A percentile compares a stretch with the other conserved stretches of the same genome.
Conservation (phyloP, 2,329 filamentous ascomycete genomes). For the Trichothecium roseum region DNA sequence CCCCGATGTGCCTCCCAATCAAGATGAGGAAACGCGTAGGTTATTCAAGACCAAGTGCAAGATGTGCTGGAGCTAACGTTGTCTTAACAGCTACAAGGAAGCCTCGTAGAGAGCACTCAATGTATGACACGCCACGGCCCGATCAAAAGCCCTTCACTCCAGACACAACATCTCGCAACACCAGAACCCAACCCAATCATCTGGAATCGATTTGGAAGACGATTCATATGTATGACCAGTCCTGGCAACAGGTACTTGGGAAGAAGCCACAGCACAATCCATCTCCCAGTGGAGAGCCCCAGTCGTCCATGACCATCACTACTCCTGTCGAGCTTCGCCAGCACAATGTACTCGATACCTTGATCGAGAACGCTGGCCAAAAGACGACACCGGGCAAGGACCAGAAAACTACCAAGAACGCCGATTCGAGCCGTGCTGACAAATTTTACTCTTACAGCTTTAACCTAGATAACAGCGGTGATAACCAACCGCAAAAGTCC, state of each 20-base stretch:
- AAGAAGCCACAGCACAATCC: neutral
- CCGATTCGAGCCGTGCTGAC: conserved; percentile 19
- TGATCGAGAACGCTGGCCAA: conserved; percentile 21
- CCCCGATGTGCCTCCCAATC: neutral
- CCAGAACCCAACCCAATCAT: neutral
- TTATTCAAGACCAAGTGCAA: no score
- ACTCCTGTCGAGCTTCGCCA: conserved; percentile 31
- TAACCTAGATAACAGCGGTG: conserved; percentile 32
- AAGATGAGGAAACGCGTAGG: neutral
- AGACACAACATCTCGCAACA: neutral
- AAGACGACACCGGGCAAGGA: conserved; percentile 7
- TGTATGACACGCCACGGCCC: conserved; percentile 29
- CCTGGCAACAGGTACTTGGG: neutral
- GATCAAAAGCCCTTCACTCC: conserved; percentile 3
- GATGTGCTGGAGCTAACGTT: no score
- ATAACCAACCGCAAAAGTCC: conserved; percentile 26
- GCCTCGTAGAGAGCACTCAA: conserved; percentile 23
- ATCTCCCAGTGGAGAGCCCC: conserved; percentile 20
- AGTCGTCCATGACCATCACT: conserved; percentile 14
- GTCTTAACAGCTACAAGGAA: neutral
- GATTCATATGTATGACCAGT: neutral
- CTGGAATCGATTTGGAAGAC: conserved; percentile 4
- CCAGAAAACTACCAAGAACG: conserved; percentile 3
- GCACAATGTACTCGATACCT: conserved; percentile 21
- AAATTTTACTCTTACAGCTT: conserved; percentile 33